phyloP scores from a whole-genome alignment of 2,329 filamentous ascomycete species.

The Talaromyces islandicus region DNA sequence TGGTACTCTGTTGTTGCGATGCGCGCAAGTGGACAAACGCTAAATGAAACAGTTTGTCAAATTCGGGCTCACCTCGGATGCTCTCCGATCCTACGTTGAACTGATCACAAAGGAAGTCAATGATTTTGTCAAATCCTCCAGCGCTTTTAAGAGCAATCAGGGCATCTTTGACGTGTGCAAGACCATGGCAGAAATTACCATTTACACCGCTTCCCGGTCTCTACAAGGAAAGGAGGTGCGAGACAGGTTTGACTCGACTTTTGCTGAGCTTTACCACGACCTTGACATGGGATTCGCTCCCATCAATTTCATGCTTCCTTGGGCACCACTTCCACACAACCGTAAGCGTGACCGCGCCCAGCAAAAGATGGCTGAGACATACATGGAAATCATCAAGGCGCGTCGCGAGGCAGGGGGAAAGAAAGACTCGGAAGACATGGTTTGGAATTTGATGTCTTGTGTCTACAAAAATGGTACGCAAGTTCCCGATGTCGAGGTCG shows the following conservation, averaged over 20 bases:
- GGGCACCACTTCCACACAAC: slow-evolving; percentile 72
- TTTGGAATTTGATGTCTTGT: slow-evolving; percentile 71
- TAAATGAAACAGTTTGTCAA: slow-evolving; percentile 50
- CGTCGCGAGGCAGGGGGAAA: slow-evolving; percentile 47
- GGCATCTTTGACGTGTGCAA: slow-evolving; percentile 60
- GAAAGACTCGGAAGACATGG: slow-evolving; percentile 59
- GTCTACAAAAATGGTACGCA: slow-evolving; percentile 66
- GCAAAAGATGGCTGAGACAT: slow-evolving; percentile 62
- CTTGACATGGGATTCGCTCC: slow-evolving; percentile 73
- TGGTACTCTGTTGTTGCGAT: slow-evolving; percentile 4
- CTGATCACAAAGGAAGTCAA: slow-evolving; percentile 70
- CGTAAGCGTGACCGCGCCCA: slow-evolving; percentile 65
- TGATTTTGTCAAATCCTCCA: slow-evolving; percentile 50
- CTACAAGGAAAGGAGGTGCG: slow-evolving; percentile 74
- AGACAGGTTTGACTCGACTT: slow-evolving; percentile 62
- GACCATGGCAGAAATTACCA: slow-evolving; percentile 69
- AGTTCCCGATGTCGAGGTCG: slow-evolving; percentile 69
- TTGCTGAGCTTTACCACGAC: slow-evolving; percentile 72
- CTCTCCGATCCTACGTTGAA: slow-evolving; percentile 65
- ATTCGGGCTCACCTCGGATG: slow-evolving; percentile 55
- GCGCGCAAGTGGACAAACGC: neutral
- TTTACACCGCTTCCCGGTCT: slow-evolving; percentile 72
- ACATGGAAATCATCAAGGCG: slow-evolving; percentile 63
- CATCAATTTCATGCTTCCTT: slow-evolving; percentile 77
- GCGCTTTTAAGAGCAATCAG: slow-evolving; percentile 53